These are phyloP conservation scores for Solanum gracilifrons DNA, from an alignment of 257 asterid species.

Conservation along the genomic window DNA sequence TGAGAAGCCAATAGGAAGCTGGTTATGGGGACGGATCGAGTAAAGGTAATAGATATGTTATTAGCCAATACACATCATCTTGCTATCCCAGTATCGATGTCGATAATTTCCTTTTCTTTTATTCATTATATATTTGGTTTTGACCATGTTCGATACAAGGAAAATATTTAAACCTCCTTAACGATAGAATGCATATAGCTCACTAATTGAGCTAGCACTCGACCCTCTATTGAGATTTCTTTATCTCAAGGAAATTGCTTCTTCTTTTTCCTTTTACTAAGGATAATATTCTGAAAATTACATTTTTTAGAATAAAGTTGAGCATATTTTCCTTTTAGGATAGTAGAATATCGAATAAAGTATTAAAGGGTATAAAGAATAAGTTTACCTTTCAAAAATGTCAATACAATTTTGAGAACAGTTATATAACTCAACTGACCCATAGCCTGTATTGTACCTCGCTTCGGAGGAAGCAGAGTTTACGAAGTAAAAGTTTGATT, in stretches of 20 bases:
- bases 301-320: background rate
- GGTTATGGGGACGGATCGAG: background rate
- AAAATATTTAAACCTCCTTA: background rate
- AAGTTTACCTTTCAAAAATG: background rate
- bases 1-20: background rate
- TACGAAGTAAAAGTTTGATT: background rate
- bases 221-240: background rate
- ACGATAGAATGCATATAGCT: background rate
- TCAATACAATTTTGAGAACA: background rate
- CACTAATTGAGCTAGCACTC: background rate
- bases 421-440: background rate
- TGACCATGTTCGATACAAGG: background rate
- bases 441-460: background rate
- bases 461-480: too few species aligned
- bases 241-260: background rate
- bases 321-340: background rate
- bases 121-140: background rate
- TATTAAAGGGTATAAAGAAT: background rate
- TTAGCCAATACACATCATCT: background rate
- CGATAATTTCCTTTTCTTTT: too few species aligned
- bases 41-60: too few species aligned
- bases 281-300: background rate
- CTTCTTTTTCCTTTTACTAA: too few species aligned
- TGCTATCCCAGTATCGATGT: too few species aligned
- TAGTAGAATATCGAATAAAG: background rate